Evolutionary conservation across 306 rosid species (phyloP), one percentile per base, ranked within the genome.

Genomic region (Medicago arabica): DNA sequence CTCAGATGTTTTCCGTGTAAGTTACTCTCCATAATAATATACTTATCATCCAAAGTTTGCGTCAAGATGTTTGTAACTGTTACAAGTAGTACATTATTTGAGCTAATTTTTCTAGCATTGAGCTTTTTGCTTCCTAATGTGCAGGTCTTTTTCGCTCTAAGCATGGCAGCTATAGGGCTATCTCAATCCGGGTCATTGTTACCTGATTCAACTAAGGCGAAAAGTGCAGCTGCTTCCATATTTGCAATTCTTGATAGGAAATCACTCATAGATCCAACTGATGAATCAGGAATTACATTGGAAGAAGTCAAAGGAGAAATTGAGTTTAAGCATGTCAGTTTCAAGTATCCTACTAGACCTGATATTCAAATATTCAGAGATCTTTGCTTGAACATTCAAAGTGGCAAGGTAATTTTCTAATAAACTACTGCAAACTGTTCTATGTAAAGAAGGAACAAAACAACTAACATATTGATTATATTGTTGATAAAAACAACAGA

Each of bases 301-400:
- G 80, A 86, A 69, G 78, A 85, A 49, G 74, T 89, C 23, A 88
- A 84, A 75, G 96, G 97, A 25, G 91, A 88, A 4, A 85, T 92
- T 53, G 88, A 86, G 80, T 40, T 88, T 23, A 79, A 18, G 2
- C 86, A 89, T 79, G 91, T 89, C 8, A 85, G 82, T 79, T 92
- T 92, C 80, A 92, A 80, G 84, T 92, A 92, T 86, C 93, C 93
- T 47, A 81, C 76, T 7, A 89, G 97, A 74, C 90, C 91, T 16
- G 84, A 81, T 36, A 85, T 88, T 67, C 85, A 82, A 44, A 87
- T 92, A 58, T 85, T 92, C 47, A 70, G 71, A 39, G 91, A 89
- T 79, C 87, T 92, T 25, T 73, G 87, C 84, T 81, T 92, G 77
- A 73, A 84, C 41, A 92, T 92, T 76, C 83, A 68, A 15, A 62